Evolutionary conservation across 257 asterid species (phyloP).

Genomic region (Asclepias syriaca): DNA sequence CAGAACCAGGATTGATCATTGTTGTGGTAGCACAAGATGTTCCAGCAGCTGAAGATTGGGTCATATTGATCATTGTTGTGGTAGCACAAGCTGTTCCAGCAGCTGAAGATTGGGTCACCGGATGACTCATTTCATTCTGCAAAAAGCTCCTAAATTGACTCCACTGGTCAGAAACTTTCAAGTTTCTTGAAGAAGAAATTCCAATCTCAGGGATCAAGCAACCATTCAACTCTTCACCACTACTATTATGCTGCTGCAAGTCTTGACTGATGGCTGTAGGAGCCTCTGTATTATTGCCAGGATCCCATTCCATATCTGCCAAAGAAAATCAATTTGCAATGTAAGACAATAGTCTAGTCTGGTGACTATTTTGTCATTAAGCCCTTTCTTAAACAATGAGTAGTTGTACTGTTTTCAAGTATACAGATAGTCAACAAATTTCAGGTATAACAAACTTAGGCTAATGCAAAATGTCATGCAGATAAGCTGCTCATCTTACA

Average conservation of each 20-base stretch:
- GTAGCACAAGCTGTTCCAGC: slow-evolving; percentile 71
- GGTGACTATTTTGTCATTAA: slow-evolving; percentile 45
- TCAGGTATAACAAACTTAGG: not conserved
- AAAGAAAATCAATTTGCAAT: slow-evolving; percentile 71
- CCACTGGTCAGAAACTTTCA: slow-evolving; percentile 48
- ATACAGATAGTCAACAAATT: not conserved
- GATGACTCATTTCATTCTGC: slow-evolving; percentile 60
- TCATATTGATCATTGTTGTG: slow-evolving; percentile 63
- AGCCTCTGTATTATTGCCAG: slow-evolving; percentile 46
- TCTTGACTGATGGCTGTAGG: slow-evolving; percentile 44
- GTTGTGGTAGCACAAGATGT: slow-evolving; percentile 75
- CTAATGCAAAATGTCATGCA: not conserved
- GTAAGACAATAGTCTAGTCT: slow-evolving; percentile 52
- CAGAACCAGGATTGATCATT: slow-evolving; percentile 54
- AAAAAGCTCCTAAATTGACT: slow-evolving; percentile 56
- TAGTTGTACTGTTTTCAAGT: slow-evolving; percentile 18
- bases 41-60: slow-evolving; percentile 72
- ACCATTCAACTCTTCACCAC: slow-evolving; percentile 45
- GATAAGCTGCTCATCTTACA: not conserved
- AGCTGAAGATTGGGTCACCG: slow-evolving; percentile 71
- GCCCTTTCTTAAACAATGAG: slow-evolving; percentile 54
- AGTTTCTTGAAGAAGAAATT: slow-evolving; percentile 36
- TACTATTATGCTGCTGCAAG: slow-evolving; percentile 42
- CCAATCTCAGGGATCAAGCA: slow-evolving; percentile 39
- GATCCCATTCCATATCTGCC: slow-evolving; percentile 73